These are phyloP conservation scores for Areca catechu DNA, from an alignment of 176 grass and related monocot genomes.

Conservation along the genomic window DNA sequence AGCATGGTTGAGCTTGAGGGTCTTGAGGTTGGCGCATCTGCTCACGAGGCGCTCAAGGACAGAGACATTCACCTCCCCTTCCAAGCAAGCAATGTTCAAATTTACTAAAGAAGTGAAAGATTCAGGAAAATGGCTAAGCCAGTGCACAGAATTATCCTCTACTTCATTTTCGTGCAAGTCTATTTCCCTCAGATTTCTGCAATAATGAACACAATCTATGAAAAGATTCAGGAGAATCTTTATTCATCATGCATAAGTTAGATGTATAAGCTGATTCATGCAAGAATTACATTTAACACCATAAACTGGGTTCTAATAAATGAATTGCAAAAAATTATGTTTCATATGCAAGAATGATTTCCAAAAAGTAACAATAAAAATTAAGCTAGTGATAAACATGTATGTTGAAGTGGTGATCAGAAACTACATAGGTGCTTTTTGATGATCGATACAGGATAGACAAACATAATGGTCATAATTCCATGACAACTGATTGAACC, in stretches of 20 bases:
- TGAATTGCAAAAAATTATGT: no score
- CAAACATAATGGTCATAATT: no score
- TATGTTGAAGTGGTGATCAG: no score
- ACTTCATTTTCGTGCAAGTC: constrained; percentile 55
- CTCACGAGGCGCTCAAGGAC: constrained; percentile 47
- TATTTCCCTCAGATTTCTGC: constrained; percentile 52
- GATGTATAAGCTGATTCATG: no score
- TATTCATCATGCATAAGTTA: background rate
- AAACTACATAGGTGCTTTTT: no score
- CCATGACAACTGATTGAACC: no score
- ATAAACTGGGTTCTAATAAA: no score
- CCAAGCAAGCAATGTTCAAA: constrained; percentile 59
- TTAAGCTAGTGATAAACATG: no score
- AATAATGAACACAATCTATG: constrained; percentile 7
- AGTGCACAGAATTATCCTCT: constrained; percentile 45
- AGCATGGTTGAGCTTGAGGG: constrained; percentile 47
- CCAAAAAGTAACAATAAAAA: no score
- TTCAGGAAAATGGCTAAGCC: constrained; percentile 51
- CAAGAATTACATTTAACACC: no score
- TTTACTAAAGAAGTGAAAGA: constrained; percentile 50
- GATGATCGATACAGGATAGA: no score
- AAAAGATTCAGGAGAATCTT: constrained; percentile 1
- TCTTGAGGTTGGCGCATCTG: constrained; percentile 56
- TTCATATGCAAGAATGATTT: no score
- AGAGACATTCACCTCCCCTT: constrained; percentile 42